Evolutionary conservation across 192 early-diverging fungal genomes (phyloP).

Genomic region (Linnemannia schmuckeri): DNA sequence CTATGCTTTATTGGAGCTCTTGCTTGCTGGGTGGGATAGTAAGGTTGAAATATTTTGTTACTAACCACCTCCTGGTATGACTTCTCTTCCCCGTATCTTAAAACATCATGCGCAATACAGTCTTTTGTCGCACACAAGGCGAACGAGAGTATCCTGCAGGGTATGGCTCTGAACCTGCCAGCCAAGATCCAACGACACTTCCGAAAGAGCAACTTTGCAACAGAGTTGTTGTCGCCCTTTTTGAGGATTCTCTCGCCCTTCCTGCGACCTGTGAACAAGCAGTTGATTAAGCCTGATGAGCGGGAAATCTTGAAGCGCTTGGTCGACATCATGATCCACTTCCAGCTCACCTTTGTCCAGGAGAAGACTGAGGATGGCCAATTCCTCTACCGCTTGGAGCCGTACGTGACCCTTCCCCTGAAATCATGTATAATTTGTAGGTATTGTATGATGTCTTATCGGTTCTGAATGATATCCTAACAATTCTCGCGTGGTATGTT

Average conservation of each 20-base stretch:
- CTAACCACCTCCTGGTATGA: not conserved
- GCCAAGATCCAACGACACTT: constrained; percentile 64
- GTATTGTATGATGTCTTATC: not conserved
- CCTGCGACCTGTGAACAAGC: constrained; percentile 72
- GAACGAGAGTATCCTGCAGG: constrained; percentile 66
- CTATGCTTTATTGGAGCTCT: not conserved
- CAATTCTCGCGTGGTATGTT: not conserved
- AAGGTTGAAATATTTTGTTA: not conserved
- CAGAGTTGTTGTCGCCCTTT: constrained; percentile 76
- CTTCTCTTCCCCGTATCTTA: not conserved
- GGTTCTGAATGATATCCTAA: not conserved
- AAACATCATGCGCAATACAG: constrained; percentile 24
- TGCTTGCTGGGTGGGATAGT: not conserved
- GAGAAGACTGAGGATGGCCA: constrained; percentile 73
- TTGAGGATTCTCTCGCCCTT: constrained; percentile 85
- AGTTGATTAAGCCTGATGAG: constrained; percentile 72
- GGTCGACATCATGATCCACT: constrained; percentile 77
- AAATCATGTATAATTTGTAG: not conserved
- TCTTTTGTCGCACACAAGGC: constrained; percentile 61
- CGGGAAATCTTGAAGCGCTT: constrained; percentile 63
- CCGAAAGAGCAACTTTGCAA: constrained; percentile 54
- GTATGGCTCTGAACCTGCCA: constrained; percentile 64
- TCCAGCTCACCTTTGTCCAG: constrained; percentile 79
- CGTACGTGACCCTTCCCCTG: constrained; percentile 66
- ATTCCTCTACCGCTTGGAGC: constrained; percentile 77